Conservation (phyloP, 371 early-diverging fungal genomes). For the Saksenaea vasiformis region DNA sequence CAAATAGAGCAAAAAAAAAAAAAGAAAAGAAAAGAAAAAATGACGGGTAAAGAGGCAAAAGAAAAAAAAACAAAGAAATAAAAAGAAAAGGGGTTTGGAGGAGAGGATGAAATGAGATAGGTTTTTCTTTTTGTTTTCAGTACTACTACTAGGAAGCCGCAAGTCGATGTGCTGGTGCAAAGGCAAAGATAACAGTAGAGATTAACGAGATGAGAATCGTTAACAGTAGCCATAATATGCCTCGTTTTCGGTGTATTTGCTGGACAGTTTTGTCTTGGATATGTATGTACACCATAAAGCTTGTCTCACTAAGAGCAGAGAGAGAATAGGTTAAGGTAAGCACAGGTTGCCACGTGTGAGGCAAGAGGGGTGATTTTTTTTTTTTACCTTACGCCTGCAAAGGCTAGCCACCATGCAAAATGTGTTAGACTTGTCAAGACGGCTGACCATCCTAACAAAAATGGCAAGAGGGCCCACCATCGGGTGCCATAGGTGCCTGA, state of each 20-base stretch:
- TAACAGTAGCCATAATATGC: conserved; percentile 29
- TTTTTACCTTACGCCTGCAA: conserved; percentile 37
- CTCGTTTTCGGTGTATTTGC: conserved; percentile 40
- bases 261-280: conserved; percentile 45
- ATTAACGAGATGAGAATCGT: conserved; percentile 32
- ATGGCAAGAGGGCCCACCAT: conserved; percentile 39
- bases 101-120: not conserved
- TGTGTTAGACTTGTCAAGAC: conserved; percentile 37
- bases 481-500: conserved; percentile 27
- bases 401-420: conserved; percentile 52
- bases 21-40: not conserved
- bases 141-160: not conserved
- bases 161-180: conserved; percentile 41
- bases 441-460: conserved; percentile 43
- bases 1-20: not conserved
- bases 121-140: too few species aligned
- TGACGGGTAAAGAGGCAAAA: not conserved
- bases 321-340: not conserved
- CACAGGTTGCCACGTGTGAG: not conserved
- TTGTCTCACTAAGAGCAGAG: conserved; percentile 41
- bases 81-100: too few species aligned
- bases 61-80: not conserved
- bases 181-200: conserved; percentile 42
- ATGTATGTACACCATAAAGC: conserved; percentile 34
- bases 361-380: not conserved